Percentiles rank a stretch among this genome's conserved stretches.
These are phyloP conservation scores for Pinus albicaulis DNA, from an alignment of 75 land plant species.

Conservation along the genomic window DNA sequence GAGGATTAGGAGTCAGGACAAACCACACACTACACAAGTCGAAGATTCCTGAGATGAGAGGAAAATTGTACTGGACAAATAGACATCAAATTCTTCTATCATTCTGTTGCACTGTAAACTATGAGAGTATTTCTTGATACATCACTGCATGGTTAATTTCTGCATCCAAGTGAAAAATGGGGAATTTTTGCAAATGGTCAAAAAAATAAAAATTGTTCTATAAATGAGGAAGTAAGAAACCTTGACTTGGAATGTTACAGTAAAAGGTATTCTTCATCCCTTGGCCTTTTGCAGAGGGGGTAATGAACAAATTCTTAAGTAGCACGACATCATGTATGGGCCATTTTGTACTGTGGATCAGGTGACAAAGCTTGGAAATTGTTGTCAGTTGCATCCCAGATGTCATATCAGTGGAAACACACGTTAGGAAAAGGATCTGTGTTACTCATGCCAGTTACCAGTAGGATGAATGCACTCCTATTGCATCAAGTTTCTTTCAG, in stretches of 20 bases:
- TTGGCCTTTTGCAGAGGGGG: background rate
- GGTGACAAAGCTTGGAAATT: slow-evolving; percentile 64
- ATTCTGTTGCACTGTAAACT: too few relatives aligned
- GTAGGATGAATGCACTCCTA: background rate
- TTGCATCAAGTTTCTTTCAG: background rate
- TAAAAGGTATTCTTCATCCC: background rate
- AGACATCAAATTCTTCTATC: too few relatives aligned
- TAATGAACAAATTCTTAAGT: slow-evolving; percentile 4
- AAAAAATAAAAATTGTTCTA: background rate
- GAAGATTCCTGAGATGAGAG: too few relatives aligned
- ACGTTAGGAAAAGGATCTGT: slow-evolving; percentile 67
- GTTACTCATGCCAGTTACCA: slow-evolving; percentile 53
- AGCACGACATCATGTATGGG: slow-evolving; percentile 72
- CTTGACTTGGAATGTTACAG: background rate
- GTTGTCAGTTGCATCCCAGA: slow-evolving; percentile 58
- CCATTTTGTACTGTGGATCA: slow-evolving; percentile 89
- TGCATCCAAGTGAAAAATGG: background rate
- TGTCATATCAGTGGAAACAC: slow-evolving; percentile 83
- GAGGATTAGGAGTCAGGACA: too few relatives aligned
- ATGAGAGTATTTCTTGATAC: background rate
- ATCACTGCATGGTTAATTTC: background rate
- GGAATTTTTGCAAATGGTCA: slow-evolving; percentile 3
- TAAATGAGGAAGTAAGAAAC: background rate
- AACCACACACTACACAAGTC: too few relatives aligned
- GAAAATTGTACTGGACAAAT: too few relatives aligned